Evolutionary conservation across 2,329 filamentous ascomycete genomes (phyloP).

Genomic region (Dryadomyces quercus-mongolicae): DNA sequence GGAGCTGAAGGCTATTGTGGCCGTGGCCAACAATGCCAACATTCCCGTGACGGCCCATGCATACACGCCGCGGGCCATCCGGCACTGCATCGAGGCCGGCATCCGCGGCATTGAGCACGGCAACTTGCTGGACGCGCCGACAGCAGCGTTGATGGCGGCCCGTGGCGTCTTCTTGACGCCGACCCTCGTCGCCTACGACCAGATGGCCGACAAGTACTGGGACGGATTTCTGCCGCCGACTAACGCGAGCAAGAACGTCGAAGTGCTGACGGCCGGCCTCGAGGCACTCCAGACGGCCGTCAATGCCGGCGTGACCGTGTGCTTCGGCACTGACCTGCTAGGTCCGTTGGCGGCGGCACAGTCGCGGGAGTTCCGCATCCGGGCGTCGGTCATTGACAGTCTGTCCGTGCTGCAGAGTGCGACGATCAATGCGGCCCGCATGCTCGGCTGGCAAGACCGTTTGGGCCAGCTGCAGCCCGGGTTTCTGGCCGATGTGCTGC

Average conservation of each 20-base stretch:
- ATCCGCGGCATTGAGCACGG: conserved; percentile 35
- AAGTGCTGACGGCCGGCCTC: conserved; percentile 33
- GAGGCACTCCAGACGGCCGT: conserved; percentile 30
- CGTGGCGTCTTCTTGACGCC: conserved; percentile 36
- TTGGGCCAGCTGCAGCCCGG: conserved; percentile 37
- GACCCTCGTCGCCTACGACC: conserved; percentile 35
- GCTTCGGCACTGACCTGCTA: conserved; percentile 41
- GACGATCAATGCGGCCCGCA: conserved; percentile 35
- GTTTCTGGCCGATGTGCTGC: conserved; percentile 35
- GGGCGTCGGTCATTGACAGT: conserved; percentile 27
- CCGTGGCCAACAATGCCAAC: conserved; percentile 29
- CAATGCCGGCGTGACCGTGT: conserved; percentile 38
- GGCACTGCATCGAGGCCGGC: conserved; percentile 37
- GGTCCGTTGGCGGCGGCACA: conserved; percentile 36
- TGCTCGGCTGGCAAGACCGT: conserved; percentile 27
- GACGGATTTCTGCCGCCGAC: conserved; percentile 27
- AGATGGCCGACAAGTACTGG: conserved; percentile 29
- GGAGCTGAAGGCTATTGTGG: conserved; percentile 38
- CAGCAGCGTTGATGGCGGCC: conserved; percentile 33
- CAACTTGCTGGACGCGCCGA: conserved; percentile 24
- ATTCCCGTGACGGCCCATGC: conserved; percentile 42
- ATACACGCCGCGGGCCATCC: conserved; percentile 37
- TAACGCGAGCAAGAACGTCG: conserved; percentile 31
- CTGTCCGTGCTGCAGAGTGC: conserved; percentile 35
- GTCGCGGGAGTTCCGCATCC: conserved; percentile 33